These are phyloP conservation scores for Fusarium mexicanum DNA, from an alignment of 2,329 filamentous ascomycete genomes.

Conservation along the genomic window DNA sequence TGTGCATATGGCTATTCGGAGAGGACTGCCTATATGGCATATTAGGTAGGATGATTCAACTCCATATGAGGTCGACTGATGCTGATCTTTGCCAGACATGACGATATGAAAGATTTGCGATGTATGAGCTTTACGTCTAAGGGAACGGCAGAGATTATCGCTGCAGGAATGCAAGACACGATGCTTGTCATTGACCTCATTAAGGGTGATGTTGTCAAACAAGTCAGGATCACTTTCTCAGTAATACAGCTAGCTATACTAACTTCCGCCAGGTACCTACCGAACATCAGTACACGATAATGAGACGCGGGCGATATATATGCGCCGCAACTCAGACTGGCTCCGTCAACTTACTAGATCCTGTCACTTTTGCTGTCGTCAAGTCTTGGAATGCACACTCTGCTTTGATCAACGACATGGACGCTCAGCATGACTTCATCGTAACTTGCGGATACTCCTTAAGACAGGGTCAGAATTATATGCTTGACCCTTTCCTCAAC, in stretches of 20 bases:
- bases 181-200: constrained; percentile 82
- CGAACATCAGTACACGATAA: constrained; percentile 83
- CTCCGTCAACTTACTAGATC: constrained; percentile 85
- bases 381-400: constrained; percentile 93
- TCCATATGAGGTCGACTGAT: not conserved
- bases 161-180: constrained; percentile 83
- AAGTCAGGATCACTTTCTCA: constrained; percentile 52
- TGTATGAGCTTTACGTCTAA: constrained; percentile 97
- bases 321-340: constrained; percentile 89
- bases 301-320: constrained; percentile 91
- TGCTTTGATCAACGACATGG: constrained; percentile 93
- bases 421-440: constrained; percentile 93
- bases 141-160: constrained; percentile 82
- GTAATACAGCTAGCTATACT: constrained; percentile 30
- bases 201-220: constrained; percentile 77
- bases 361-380: constrained; percentile 78
- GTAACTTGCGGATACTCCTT: constrained; percentile 95
- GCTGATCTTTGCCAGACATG: constrained; percentile 59
- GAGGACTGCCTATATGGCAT: constrained; percentile 89
- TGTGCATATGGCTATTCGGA: constrained; percentile 86
- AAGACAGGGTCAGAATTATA: constrained; percentile 75
- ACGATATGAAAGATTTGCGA: constrained; percentile 84
- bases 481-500: constrained; percentile 92
- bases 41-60: constrained; percentile 66
- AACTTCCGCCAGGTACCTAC: constrained; percentile 67